Conservation (phyloP, 371 early-diverging fungal species). For the Mortierella sp. region DNA sequence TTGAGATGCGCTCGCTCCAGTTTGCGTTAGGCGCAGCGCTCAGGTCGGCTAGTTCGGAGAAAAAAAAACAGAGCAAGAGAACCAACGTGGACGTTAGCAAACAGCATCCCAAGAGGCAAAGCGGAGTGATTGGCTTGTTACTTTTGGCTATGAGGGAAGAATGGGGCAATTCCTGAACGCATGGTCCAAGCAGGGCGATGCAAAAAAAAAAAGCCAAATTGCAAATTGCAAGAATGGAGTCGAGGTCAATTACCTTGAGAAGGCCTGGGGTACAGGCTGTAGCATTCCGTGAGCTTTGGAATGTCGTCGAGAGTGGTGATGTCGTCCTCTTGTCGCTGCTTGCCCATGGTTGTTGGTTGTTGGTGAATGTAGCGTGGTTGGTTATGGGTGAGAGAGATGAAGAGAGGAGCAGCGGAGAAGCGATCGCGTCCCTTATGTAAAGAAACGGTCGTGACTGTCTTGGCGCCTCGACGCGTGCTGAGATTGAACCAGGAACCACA, state of each 20-base stretch:
- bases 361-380: neutral
- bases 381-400: neutral
- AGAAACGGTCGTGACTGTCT: neutral
- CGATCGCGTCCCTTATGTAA: neutral
- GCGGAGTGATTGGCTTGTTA: too few relatives aligned
- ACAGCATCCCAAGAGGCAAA: neutral
- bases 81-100: neutral
- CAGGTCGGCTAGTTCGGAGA: neutral
- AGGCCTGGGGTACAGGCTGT: conserved; percentile 9
- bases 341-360: neutral
- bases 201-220: too few relatives aligned
- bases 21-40: neutral
- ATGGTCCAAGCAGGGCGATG: neutral
- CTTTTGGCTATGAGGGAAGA: too few relatives aligned
- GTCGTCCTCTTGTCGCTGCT: neutral
- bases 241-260: neutral
- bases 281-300: conserved; percentile 13
- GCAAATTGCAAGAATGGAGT: too few relatives aligned
- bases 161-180: neutral
- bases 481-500: neutral
- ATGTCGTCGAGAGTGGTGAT: conserved; percentile 11
- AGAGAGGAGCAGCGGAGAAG: neutral
- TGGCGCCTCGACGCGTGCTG: neutral
- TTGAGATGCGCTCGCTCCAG: conserved; percentile 13
- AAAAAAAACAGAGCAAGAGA: neutral